Conservation (phyloP, 1,284 basidiomycete species). For the Tylopilus orsonianus region DNA sequence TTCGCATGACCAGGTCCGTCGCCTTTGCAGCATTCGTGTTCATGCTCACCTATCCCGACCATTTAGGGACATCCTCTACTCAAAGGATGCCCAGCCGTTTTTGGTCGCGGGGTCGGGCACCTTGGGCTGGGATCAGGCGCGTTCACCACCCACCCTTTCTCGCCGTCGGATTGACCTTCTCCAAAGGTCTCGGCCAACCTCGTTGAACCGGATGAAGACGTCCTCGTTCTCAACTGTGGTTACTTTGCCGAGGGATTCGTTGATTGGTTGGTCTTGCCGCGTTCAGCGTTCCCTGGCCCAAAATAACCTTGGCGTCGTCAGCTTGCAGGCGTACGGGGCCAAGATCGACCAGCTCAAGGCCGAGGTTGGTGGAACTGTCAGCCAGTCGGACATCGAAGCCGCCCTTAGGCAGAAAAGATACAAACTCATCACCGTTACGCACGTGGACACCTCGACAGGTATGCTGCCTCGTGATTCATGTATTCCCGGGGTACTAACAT, state of each 20-base stretch:
- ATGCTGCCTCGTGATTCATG: background rate
- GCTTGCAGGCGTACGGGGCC: slow-evolving; percentile 87
- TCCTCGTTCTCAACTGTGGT: slow-evolving; percentile 79
- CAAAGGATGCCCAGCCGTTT: slow-evolving; percentile 81
- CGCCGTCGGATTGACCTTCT: background rate
- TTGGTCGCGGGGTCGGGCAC: slow-evolving; percentile 94
- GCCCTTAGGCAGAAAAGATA: slow-evolving; percentile 83
- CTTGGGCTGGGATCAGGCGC: slow-evolving; percentile 86
- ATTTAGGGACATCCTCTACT: slow-evolving; percentile 71
- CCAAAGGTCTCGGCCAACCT: slow-evolving; percentile 78
- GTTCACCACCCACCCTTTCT: slow-evolving; percentile 7
- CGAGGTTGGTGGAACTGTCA: slow-evolving; percentile 77
- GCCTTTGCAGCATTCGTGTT: background rate
- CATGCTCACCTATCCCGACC: background rate
- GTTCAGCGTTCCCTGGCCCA: background rate
- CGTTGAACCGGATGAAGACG: slow-evolving; percentile 78
- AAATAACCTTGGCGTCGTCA: slow-evolving; percentile 30
- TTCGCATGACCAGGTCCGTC: slow-evolving; percentile 78
- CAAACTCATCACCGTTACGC: slow-evolving; percentile 91
- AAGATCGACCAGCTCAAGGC: slow-evolving; percentile 87
- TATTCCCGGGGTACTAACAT: background rate
- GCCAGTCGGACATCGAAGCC: slow-evolving; percentile 62
- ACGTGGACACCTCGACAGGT: slow-evolving; percentile 93
- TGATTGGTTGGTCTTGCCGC: slow-evolving; percentile 60
- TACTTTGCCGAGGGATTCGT: slow-evolving; percentile 89